A percentile compares a stretch with the other conserved stretches of the same genome.
phyloP scores from a whole-genome alignment of 2,329 filamentous ascomycete species.

The Scopulariopsis brevicaulis region DNA sequence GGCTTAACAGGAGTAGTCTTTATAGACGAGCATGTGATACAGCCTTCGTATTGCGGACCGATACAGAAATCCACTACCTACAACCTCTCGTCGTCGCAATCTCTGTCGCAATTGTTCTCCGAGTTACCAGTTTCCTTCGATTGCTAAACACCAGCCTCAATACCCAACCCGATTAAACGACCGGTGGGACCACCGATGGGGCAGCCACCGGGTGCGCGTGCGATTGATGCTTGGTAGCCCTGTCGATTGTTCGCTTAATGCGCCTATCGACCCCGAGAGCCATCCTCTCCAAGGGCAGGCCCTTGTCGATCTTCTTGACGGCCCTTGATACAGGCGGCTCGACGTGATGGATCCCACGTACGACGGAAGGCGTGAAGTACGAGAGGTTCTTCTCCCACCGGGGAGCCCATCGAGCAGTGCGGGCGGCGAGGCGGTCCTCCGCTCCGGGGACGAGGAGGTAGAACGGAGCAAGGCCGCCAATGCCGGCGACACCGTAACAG shows the following conservation, averaged over 20 bases:
- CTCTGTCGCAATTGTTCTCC: no score
- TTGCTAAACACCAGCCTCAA: background rate
- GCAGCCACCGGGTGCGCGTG: background rate
- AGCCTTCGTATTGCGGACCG: no score
- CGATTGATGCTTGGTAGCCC: slow-evolving; percentile 7
- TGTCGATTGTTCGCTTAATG: slow-evolving; percentile 33
- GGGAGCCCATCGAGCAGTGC: slow-evolving; percentile 47
- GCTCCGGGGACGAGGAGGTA: slow-evolving; percentile 46
- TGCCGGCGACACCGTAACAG: slow-evolving; percentile 41
- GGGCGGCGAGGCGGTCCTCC: slow-evolving; percentile 38
- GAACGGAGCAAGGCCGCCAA: slow-evolving; percentile 41
- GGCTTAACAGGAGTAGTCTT: no score
- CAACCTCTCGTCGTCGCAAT: no score
- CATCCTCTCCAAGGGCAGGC: slow-evolving; percentile 37
- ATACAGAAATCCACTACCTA: no score
- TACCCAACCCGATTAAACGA: background rate
- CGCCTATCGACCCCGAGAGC: slow-evolving; percentile 34
- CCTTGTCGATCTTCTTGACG: slow-evolving; percentile 31
- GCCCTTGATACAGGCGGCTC: slow-evolving; percentile 33
- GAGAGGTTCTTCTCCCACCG: slow-evolving; percentile 48
- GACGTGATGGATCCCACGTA: slow-evolving; percentile 34
- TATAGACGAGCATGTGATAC: no score
- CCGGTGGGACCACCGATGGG: background rate
- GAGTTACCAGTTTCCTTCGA: background rate
- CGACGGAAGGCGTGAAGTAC: slow-evolving; percentile 36